Evolutionary conservation across 1,139 yeast genomes (phyloP).

Genomic region (Arxiozyma bovina): DNA sequence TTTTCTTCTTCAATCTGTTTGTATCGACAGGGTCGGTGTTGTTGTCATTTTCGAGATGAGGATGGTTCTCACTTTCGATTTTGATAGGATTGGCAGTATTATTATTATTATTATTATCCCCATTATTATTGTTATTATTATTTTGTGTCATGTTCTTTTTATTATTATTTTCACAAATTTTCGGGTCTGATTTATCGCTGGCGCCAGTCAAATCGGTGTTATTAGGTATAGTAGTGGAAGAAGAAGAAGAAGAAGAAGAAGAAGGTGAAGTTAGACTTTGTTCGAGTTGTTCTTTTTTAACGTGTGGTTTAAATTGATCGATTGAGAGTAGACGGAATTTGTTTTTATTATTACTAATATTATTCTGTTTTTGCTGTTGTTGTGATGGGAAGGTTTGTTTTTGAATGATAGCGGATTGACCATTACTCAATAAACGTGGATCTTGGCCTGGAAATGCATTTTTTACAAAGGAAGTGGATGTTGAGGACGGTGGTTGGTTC

Average conservation of each 20-base stretch:
- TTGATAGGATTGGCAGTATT: neutral
- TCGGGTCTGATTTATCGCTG: neutral
- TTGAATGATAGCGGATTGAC: neutral
- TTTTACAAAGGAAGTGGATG: neutral
- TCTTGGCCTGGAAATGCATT: neutral
- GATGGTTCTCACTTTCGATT: neutral
- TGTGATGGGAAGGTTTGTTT: neutral
- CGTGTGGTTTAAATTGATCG: neutral
- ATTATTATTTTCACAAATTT: neutral
- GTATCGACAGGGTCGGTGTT: neutral
- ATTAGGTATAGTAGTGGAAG: slow-evolving; percentile 38
- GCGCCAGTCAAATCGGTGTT: neutral
- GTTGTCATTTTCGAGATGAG: neutral
- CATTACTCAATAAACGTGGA: neutral
- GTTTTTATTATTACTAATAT: neutral
- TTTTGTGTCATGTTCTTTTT: neutral
- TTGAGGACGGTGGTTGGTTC: neutral
- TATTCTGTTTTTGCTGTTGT: neutral
- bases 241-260: slow-evolving; percentile 41
- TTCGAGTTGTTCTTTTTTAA: slow-evolving; percentile 25
- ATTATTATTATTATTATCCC: neutral
- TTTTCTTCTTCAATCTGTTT: slow-evolving; percentile 1
- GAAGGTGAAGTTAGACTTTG: slow-evolving; percentile 55
- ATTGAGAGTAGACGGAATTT: neutral
- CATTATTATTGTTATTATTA: too few species aligned